Conservation (phyloP, 2,329 filamentous ascomycete genomes). For the Penicillium sp. region DNA sequence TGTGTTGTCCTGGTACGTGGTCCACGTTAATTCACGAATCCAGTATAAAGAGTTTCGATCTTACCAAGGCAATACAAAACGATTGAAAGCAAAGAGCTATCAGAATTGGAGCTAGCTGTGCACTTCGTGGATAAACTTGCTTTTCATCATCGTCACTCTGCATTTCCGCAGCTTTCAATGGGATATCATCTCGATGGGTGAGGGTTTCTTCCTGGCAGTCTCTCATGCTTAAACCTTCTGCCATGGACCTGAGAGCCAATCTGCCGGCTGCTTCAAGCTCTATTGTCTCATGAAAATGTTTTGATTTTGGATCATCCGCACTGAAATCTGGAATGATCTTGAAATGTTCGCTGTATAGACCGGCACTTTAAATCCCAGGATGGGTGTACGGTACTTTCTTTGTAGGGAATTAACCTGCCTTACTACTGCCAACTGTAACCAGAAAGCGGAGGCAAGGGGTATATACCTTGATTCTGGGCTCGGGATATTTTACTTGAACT, state of each 20-base stretch:
- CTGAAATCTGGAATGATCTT: not conserved
- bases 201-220: slow-evolving; percentile 10
- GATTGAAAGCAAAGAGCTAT: slow-evolving; percentile 39
- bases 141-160: slow-evolving; percentile 19
- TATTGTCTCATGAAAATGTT: not conserved
- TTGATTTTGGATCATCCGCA: slow-evolving; percentile 3
- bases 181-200: slow-evolving; percentile 20
- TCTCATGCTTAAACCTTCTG: slow-evolving; percentile 7
- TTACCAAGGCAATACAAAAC: slow-evolving; percentile 41
- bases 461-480: not conserved
- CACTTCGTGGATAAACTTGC: slow-evolving; percentile 33
- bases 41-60: not conserved
- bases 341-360: not conserved
- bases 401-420: not conserved
- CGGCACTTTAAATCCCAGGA: not conserved
- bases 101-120: slow-evolving; percentile 36
- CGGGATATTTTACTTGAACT: not conserved
- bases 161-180: slow-evolving; percentile 17
- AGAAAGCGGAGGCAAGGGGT: slow-evolving; percentile 2
- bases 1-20: slow-evolving; percentile 36
- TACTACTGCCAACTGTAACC: not conserved
- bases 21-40: not conserved
- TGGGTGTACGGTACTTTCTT: not conserved
- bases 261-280: not conserved
- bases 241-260: slow-evolving; percentile 11